These are phyloP conservation scores for Isochrysis galbana DNA, from an alignment of 78 protist genomes.

Conservation along the genomic window DNA sequence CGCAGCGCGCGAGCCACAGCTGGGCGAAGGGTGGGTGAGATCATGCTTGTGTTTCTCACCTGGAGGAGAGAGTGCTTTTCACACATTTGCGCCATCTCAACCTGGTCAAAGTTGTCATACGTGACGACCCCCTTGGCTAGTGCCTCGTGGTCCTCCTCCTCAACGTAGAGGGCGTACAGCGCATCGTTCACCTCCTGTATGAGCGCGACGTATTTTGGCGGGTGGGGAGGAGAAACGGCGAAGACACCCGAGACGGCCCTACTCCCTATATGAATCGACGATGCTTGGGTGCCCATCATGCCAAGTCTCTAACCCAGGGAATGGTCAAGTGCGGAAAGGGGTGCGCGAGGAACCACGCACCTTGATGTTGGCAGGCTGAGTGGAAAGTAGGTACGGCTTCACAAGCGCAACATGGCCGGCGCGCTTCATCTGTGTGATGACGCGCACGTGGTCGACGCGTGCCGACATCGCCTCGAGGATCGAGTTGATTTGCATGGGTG, in stretches of 20 bases:
- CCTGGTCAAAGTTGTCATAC: conserved; percentile 83
- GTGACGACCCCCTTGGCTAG: conserved; percentile 83
- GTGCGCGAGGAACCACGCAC: no score
- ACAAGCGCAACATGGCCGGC: conserved; percentile 77
- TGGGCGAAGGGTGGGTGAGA: no score
- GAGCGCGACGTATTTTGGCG: neutral
- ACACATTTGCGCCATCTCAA: conserved; percentile 84
- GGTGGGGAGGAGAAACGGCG: neutral
- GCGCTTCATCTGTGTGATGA: conserved; percentile 74
- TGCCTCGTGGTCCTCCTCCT: conserved; percentile 95
- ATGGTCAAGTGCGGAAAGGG: neutral
- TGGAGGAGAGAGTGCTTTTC: conserved; percentile 93
- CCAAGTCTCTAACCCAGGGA: no score
- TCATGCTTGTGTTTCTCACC: no score
- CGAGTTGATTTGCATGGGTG: conserved; percentile 58
- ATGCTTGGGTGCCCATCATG: no score
- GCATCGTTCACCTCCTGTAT: conserved; percentile 96
- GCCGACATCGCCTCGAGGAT: conserved; percentile 86
- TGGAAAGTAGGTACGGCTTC: conserved; percentile 68
- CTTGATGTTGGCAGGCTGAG: conserved; percentile 50
- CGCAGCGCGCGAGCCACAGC: no score
- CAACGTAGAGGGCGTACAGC: conserved; percentile 87
- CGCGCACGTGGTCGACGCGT: conserved; percentile 61
- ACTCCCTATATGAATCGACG: no score
- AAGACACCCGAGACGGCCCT: no score